Percentiles rank a stretch among this genome's conserved stretches.
These are phyloP conservation scores for Phytophthora boehmeriae DNA, from an alignment of 352 stramenopile species.

Conservation along the genomic window DNA sequence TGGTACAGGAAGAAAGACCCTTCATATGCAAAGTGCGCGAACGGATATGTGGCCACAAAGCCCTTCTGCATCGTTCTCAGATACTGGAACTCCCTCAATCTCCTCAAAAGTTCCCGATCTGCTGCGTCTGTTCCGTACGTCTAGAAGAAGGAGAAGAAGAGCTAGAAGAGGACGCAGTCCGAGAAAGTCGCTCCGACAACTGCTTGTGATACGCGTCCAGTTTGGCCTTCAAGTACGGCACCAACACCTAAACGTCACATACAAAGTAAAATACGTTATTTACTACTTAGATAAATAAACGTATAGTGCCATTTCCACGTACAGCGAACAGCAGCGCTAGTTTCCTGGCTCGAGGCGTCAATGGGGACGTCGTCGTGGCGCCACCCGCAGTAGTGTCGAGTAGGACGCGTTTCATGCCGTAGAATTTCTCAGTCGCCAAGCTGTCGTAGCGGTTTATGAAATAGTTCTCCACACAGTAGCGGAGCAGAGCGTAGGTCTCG, in stretches of 20 bases:
- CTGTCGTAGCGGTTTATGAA: slow-evolving; percentile 81
- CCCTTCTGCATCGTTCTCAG: slow-evolving; percentile 55
- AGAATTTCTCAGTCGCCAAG: slow-evolving; percentile 84
- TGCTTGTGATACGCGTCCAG: slow-evolving; percentile 67
- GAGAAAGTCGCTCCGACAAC: slow-evolving; percentile 40
- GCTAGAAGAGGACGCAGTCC: slow-evolving; percentile 4
- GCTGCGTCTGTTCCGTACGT: slow-evolving; percentile 8
- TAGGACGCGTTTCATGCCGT: slow-evolving; percentile 85
- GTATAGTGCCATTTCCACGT: slow-evolving; percentile 11
- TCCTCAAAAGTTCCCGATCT: slow-evolving; percentile 50
- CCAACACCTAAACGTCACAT: slow-evolving; percentile 44
- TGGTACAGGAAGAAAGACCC: slow-evolving; percentile 85
- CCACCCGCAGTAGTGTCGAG: slow-evolving; percentile 19
- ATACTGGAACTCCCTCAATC: slow-evolving; percentile 51
- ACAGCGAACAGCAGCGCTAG: slow-evolving; percentile 67
- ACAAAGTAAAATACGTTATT: slow-evolving; percentile 3
- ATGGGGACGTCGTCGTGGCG: slow-evolving; percentile 30
- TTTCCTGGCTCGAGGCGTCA: slow-evolving; percentile 52
- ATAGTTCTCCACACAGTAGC: slow-evolving; percentile 65
- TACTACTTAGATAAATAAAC: neutral
- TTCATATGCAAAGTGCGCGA: slow-evolving; percentile 82
- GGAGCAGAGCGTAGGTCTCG: slow-evolving; percentile 79
- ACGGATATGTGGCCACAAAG: slow-evolving; percentile 77
- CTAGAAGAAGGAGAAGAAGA: neutral
- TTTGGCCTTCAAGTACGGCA: slow-evolving; percentile 85